These are phyloP conservation scores for Suhomyces maxii DNA, from an alignment of 1,139 yeast genomes.

Conservation along the genomic window DNA sequence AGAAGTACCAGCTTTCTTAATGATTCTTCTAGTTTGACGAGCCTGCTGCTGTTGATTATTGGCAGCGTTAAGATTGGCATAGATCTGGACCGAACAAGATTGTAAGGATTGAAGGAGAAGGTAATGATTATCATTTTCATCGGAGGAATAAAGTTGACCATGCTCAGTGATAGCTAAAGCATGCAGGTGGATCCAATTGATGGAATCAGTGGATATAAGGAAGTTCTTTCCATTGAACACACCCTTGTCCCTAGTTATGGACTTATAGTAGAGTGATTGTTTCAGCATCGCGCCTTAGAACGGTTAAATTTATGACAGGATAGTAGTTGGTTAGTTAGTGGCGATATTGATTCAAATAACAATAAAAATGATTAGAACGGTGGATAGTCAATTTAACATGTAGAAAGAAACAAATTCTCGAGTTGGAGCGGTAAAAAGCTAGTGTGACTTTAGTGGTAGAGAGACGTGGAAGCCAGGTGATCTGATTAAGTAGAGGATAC, in stretches of 20 bases:
- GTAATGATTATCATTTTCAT: constrained; percentile 34
- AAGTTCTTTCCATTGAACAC: constrained; percentile 37
- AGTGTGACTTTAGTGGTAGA: no score
- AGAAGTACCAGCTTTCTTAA: constrained; percentile 6
- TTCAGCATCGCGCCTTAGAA: constrained; percentile 13
- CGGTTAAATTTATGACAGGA: constrained; percentile 1
- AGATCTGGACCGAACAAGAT: constrained; percentile 43
- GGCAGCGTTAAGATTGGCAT: constrained; percentile 24
- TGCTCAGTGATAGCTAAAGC: constrained; percentile 36
- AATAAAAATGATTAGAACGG: not conserved
- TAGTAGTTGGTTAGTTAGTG: not conserved
- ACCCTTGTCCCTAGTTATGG: constrained; percentile 38
- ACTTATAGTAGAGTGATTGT: constrained; percentile 31
- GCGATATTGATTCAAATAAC: not conserved
- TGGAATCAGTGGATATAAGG: constrained; percentile 39
- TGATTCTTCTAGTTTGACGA: constrained; percentile 11
- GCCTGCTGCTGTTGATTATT: constrained; percentile 13
- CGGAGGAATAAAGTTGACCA: constrained; percentile 40
- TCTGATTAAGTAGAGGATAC: no score
- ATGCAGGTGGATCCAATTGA: constrained; percentile 38
- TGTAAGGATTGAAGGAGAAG: constrained; percentile 40
- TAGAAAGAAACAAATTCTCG: no score
- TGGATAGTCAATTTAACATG: not conserved
- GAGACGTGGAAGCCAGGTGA: no score
- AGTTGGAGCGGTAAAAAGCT: no score